Conservation (phyloP, 1,139 yeast species). For the Pichia kudriavzevii region DNA sequence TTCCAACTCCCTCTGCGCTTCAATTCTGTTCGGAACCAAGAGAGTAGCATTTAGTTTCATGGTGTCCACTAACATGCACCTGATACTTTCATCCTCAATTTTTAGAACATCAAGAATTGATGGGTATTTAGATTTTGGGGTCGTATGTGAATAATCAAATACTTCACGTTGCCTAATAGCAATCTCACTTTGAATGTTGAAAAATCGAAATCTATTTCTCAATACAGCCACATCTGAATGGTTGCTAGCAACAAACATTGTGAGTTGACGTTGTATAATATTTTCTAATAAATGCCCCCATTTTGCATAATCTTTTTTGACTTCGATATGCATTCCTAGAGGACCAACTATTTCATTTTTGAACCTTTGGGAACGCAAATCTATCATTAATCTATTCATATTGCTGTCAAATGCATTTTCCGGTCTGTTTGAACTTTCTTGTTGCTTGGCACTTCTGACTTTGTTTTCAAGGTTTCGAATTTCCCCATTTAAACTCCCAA, state of each 20-base stretch:
- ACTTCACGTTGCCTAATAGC: slow-evolving; percentile 49
- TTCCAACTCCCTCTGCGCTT: slow-evolving; percentile 43
- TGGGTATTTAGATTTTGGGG: slow-evolving; percentile 31
- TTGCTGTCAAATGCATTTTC: slow-evolving; percentile 16
- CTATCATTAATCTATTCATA: slow-evolving; percentile 27
- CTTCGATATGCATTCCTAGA: slow-evolving; percentile 52
- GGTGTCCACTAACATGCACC: slow-evolving; percentile 59
- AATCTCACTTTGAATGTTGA: slow-evolving; percentile 33
- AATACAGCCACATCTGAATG: slow-evolving; percentile 53
- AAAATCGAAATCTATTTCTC: slow-evolving; percentile 35
- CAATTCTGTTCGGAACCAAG: slow-evolving; percentile 41
- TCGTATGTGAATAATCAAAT: slow-evolving; percentile 40
- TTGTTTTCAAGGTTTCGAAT: slow-evolving; percentile 34
- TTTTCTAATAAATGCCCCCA: slow-evolving; percentile 64
- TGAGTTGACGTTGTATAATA: slow-evolving; percentile 39
- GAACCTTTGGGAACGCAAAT: slow-evolving; percentile 31
- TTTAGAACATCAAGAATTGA: slow-evolving; percentile 57
- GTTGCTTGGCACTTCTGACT: slow-evolving; percentile 6
- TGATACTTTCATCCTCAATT: slow-evolving; percentile 46
- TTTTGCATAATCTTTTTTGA: slow-evolving; percentile 46
- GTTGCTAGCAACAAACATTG: slow-evolving; percentile 61
- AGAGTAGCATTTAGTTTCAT: slow-evolving; percentile 53
- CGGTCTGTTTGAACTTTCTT: slow-evolving; percentile 13
- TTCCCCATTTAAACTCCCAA: slow-evolving; percentile 32
- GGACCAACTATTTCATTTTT: slow-evolving; percentile 52